These are phyloP conservation scores for Cyanidiococcus yangmingshanensis DNA, from an alignment of 23 red algal genomes.

Conservation along the genomic window DNA sequence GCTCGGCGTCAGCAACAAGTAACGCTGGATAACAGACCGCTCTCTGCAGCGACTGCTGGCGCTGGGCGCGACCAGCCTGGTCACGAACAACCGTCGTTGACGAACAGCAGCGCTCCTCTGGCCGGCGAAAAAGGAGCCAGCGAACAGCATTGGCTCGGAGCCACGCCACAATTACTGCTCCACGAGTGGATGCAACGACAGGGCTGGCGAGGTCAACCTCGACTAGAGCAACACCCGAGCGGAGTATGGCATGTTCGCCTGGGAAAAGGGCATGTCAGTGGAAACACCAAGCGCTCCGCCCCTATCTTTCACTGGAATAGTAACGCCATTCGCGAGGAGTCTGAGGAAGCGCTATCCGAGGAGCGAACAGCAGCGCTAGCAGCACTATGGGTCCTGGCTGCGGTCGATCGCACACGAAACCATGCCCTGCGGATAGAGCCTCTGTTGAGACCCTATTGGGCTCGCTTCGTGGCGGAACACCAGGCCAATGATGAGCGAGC, in stretches of 20 bases:
- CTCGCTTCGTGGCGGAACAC: not conserved
- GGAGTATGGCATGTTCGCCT: not conserved
- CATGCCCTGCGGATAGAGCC: not conserved
- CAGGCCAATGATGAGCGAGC: not conserved
- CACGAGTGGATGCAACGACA: slow-evolving; percentile 1
- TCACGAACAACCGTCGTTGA: not conserved
- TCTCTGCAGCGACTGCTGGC: not conserved
- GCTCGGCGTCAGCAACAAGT: slow-evolving; percentile 17
- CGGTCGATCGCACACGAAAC: not conserved
- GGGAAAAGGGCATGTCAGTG: not conserved
- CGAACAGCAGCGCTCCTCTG: no score
- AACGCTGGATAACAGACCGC: not conserved
- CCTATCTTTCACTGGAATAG: not conserved
- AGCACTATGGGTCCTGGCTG: not conserved
- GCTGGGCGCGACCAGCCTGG: not conserved
- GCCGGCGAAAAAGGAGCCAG: not conserved
- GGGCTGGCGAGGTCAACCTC: not conserved
- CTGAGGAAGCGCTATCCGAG: not conserved
- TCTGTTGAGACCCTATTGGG: not conserved
- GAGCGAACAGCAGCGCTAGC: not conserved
- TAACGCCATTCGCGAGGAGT: no score
- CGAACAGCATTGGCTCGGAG: not conserved
- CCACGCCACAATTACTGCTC: not conserved
- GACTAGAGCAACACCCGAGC: not conserved
- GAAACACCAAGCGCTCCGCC: not conserved